Base-by-base conservation (phyloP, 2,329 filamentous ascomycete species). In the Fusarium austroafricanum region DNA sequence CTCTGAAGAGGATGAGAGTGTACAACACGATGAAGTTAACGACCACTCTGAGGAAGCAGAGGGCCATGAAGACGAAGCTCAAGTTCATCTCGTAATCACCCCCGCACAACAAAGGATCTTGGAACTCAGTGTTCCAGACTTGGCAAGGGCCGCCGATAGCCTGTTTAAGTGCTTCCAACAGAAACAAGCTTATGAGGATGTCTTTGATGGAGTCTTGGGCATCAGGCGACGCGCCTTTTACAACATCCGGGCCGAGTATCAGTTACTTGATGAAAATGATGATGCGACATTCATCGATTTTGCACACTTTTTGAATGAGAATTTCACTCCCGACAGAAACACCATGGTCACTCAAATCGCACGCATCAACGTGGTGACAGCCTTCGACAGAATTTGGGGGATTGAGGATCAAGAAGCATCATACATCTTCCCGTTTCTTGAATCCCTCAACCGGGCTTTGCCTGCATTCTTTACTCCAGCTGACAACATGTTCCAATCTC, bases 361-460 rank as follows among this genome's bases (percentile, higher is more conserved):
- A 6, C 68, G 72, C 28, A 77, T 77, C 26, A 83, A 83, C 55
- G 71, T 80, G 7, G 78, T 76, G 21, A 72, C 74, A 6, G 73
- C 79, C 9, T 72, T 80, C 12, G 74, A 79, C 51, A 65, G 70
- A 6, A 62, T 79, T 33, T 52, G 63, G 14, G 45, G 42, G 21
- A 42, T 73, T n/a, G 28, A 67, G 31, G 39, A 55, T 12, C 46
- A 40, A 0, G 54, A 61, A 6, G 23, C 54, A 11, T 3, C n/a
- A n/a, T 68, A 73, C 23, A 51, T 71, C 4, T 60, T 73, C 6
- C 46, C 61, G n/a, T 68, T 80, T 15, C 65, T 83, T 6, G 60
- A 77, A 21, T 61, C 58, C 18, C 64, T 82, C 10, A 74, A 81
- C 42, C 26, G 38, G 5, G 65, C 64, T 11, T 78, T 80, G 40